Evolutionary conservation across 495 filamentous ascomycete species (phyloP), one percentile per base, ranked within the genome.

Genomic region (Penicillium verhagenii): DNA sequence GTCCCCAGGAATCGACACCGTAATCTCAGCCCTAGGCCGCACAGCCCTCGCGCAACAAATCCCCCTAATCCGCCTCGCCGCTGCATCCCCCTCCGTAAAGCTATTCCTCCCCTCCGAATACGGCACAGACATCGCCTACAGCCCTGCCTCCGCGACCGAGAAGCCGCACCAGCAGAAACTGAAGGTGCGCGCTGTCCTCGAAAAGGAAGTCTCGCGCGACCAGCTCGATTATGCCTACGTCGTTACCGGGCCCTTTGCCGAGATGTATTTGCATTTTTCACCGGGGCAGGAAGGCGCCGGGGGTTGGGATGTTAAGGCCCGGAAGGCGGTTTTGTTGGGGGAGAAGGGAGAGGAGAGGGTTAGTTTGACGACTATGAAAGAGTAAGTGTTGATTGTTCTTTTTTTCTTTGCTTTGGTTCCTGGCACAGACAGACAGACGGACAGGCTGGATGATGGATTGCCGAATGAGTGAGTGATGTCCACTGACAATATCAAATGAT

Each of bases 61-160:
- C 53, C 69, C 78, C 1, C 72, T 89, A 0, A 73, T 89, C 49
- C 68, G 70, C 44, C 73, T 86, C 11, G 85, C 85, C 33, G 80
- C 82, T 43, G 73, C 72, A 28, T 76, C 78, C 14, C 62, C 73
- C 1, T 71, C 63, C 37, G 80, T 91, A 18, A 76, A 82, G 54
- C 83, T 83, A 72, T 89, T 90, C 70, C 78, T 88, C 56, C 86
- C 87, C 4, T 87, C 82, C 18, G 87, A 90, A 63, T 90, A 86
- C 60, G 87, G 87, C 53, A 91, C 87, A 0, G 87, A 90, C 52
- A 85, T 90, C 56, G 85, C 86, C 63, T 86, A 89, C 59, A 70
- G 77, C 18, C 72, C 79, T 8, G 72, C 76, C 31, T 87, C 84
- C 49, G 77, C 75, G 20, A 45, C 68, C 28, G 87, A 89, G 68